Base-by-base conservation (phyloP, 2,329 filamentous ascomycete species). In the Alternaria longipes region DNA sequence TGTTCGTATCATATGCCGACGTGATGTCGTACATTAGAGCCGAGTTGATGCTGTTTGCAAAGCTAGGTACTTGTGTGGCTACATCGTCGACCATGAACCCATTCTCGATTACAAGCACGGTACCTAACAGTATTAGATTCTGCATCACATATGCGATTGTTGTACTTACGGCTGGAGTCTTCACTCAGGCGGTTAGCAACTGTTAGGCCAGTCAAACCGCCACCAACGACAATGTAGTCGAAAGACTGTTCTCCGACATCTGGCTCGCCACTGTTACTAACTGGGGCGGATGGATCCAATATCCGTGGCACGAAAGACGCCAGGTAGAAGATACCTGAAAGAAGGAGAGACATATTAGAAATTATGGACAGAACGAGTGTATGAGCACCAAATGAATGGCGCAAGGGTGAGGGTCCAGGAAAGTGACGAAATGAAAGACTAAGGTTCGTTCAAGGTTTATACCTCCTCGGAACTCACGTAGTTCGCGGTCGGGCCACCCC, bases 211-310 rank as follows among this genome's bases (percentile, higher is more conserved):
- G 71, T 68, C 4, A 73, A 65, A 8, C 75, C 74, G 38, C 73
- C 75, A 16, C 74, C 73, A 9, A 78, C 68, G 22, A 78, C 53
- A 8, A 77, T 67, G 47, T 76, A 77, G 51, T 78, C 75, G 34
- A 67, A 78, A 0, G 72, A 71, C 28, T 68, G 62, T 6, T 59
- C 61, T 53, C 56, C 58, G 14, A 72, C 59, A 34, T 67, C 51
- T 9, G 56, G 44, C 26, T 65, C 67, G 9, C 60, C 58, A 28
- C 55, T 62, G 28, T 18, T 61, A 34, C 40, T 41, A 54, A 44
- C 40, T 9, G 34, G 9, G 11, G 52, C 14, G n/a, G 42, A 24
- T 16, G 56, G 44, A 16, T 44, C 11, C 5, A 60, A 18, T 8
- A 62, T 53, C 12, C 62, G 59, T 11, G 66, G 65, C 38, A 72